phyloP scores from a whole-genome alignment of 805 yeast species.

The Vanderwaltozyma yarrowii region DNA sequence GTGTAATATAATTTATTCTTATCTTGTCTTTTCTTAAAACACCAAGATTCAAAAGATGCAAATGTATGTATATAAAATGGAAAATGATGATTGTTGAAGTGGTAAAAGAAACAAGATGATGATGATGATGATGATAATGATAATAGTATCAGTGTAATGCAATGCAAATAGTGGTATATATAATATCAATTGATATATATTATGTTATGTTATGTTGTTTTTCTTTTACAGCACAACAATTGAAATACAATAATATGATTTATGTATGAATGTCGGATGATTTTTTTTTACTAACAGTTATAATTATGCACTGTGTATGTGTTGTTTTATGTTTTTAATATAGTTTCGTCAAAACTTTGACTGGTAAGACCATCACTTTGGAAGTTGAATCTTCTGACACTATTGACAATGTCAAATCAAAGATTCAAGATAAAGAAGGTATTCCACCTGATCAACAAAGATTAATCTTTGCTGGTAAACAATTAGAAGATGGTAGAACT shows the following conservation, averaged over 20 bases:
- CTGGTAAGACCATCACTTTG: conserved; percentile 92
- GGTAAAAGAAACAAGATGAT: background rate
- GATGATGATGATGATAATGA: background rate
- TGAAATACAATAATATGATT: too few species aligned
- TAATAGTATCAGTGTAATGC: too few species aligned
- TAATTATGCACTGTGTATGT: background rate
- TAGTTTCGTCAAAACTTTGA: conserved; percentile 73
- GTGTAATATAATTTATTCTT: background rate
- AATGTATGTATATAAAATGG: conserved; percentile 8
- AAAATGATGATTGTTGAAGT: background rate
- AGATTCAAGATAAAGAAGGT: conserved; percentile 99
- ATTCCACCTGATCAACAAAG: conserved; percentile 99
- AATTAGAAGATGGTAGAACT: conserved; percentile 98
- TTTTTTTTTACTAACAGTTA: background rate
- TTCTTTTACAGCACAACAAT: too few species aligned
- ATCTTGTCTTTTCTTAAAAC: background rate
- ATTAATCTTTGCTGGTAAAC: conserved; percentile 99
- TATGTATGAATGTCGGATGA: background rate
- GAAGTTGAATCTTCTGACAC: conserved; percentile 99
- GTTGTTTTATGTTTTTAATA: background rate
- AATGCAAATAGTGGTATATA: too few species aligned
- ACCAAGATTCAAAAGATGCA: conserved; percentile 9
- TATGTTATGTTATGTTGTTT: too few species aligned
- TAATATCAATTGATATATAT: too few species aligned
- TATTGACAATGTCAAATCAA: conserved; percentile 96